Conservation (phyloP, 176 grass and related monocot genomes). For the Microstegium vimineum region DNA sequence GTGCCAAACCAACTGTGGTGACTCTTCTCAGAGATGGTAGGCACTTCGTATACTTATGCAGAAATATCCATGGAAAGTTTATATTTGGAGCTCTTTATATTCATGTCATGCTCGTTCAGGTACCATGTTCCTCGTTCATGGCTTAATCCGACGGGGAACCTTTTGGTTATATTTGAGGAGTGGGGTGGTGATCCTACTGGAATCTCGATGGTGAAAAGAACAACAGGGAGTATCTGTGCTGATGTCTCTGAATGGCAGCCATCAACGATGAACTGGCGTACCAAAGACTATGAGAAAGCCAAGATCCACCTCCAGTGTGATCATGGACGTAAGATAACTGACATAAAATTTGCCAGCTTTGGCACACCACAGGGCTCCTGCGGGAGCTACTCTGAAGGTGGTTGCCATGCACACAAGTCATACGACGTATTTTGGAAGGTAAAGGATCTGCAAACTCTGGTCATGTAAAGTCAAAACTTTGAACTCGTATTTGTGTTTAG, state of each 20-base stretch:
- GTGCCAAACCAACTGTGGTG: slow-evolving; percentile 89
- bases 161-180: slow-evolving; percentile 94
- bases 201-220: slow-evolving; percentile 90
- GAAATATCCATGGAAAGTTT: background rate
- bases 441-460: slow-evolving; percentile 3
- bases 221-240: slow-evolving; percentile 60
- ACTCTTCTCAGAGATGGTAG: slow-evolving; percentile 95
- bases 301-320: slow-evolving; percentile 81
- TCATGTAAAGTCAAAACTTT: background rate
- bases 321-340: slow-evolving; percentile 63
- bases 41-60: background rate
- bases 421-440: slow-evolving; percentile 95
- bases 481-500: background rate
- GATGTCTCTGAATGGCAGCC: slow-evolving; percentile 95
- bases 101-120: slow-evolving; percentile 44
- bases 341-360: slow-evolving; percentile 95
- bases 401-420: slow-evolving; percentile 90
- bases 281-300: slow-evolving; percentile 71
- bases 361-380: slow-evolving; percentile 88
- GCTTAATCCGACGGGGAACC: slow-evolving; percentile 92
- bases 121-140: slow-evolving; percentile 93
- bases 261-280: slow-evolving; percentile 85
- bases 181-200: slow-evolving; percentile 73
- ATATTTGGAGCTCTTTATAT: slow-evolving; percentile 16
- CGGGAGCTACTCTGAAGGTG: slow-evolving; percentile 71